Evolutionary conservation across 106 monocot species (phyloP), one percentile per base, ranked within the genome.

Genomic region (Amphibolis antarctica): DNA sequence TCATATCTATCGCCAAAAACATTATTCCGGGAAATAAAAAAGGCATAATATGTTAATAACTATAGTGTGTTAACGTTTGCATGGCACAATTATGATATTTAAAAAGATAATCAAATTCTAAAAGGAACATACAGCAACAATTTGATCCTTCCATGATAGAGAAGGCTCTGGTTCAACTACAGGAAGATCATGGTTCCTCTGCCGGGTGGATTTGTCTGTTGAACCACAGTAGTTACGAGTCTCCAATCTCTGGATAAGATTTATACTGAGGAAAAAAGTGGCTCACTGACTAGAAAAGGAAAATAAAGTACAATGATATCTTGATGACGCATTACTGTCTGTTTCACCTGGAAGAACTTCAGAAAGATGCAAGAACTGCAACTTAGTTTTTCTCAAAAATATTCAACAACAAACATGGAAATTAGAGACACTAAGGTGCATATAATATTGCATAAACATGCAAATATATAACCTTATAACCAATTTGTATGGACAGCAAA

Each of bases 121-220:
- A 48, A 50, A 14, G 44, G 11, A 64, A 14, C 53, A 31, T 66
- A 66, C 66, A 31, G 66, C 53, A 19, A 53, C 52, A 15, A 66
- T n/a, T 53, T 20, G 30, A 22, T 66, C 36, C 22, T 66, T 66
- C 53, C 66, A 66, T 36, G 36, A 28, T 29, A 7, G 30, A 12
- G 66, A 66, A 53, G 66, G 17, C 12, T 51, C 51, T 21, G 51
- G 9, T 66, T 66, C 66, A 66, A 19, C 11, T 14, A 53, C 12
- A 20, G 66, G 66, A 53, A 66, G 23, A 25, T 66, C 18, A 42
- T 4, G 15, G 9, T 53, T 47, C 51, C 53, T 15, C 18, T 49
- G 28, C 26, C 18, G 24, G 12, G 28, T 45, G 47, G 64, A 64
- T 64, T 49, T 42, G 12, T 31, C 15, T 42, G 21, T 22, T 44